A percentile compares a stretch with the other conserved stretches of the same genome.
Evolutionary conservation across 495 filamentous ascomycete species (phyloP).

Genomic region (Penicillium crystallinum): DNA sequence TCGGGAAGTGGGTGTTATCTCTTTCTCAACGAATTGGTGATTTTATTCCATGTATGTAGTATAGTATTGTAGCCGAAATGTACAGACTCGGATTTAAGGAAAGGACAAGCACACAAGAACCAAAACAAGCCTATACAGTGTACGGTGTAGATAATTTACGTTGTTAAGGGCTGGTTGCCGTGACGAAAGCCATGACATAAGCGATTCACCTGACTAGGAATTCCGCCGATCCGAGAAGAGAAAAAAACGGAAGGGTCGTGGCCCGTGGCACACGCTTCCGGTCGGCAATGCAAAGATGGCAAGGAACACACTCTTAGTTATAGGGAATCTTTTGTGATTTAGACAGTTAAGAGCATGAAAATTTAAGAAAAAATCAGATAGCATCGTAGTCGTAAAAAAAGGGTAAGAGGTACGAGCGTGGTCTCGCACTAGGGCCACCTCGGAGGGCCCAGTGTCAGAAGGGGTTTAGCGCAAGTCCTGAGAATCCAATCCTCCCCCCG

Average conservation of each 20-base stretch:
- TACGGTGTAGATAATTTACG: too few species aligned
- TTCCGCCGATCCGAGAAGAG: conserved; percentile 42
- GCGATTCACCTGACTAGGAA: conserved; percentile 26
- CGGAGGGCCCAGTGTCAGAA: conserved; percentile 42
- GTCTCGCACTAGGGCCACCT: conserved; percentile 41
- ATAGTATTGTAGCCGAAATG: background rate
- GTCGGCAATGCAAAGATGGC: background rate
- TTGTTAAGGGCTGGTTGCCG: conserved; percentile 36
- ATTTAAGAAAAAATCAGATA: background rate
- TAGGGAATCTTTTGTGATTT: background rate
- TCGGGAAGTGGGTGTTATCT: background rate
- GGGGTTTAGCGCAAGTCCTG: conserved; percentile 43
- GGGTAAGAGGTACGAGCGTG: conserved; percentile 10
- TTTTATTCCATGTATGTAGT: background rate
- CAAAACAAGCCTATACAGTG: background rate
- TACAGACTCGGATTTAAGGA: background rate
- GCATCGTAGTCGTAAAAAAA: conserved; percentile 1
- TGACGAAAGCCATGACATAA: conserved; percentile 38
- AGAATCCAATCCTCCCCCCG: conserved; percentile 44
- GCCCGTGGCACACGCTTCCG: conserved; percentile 17
- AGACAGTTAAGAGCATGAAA: background rate
- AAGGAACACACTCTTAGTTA: background rate
- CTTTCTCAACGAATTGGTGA: background rate
- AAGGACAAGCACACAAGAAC: background rate
- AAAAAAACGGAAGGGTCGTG: conserved; percentile 36